phyloP scores from a whole-genome alignment of 2,329 filamentous ascomycete genomes.

The Aphanoascus verrucosus region DNA sequence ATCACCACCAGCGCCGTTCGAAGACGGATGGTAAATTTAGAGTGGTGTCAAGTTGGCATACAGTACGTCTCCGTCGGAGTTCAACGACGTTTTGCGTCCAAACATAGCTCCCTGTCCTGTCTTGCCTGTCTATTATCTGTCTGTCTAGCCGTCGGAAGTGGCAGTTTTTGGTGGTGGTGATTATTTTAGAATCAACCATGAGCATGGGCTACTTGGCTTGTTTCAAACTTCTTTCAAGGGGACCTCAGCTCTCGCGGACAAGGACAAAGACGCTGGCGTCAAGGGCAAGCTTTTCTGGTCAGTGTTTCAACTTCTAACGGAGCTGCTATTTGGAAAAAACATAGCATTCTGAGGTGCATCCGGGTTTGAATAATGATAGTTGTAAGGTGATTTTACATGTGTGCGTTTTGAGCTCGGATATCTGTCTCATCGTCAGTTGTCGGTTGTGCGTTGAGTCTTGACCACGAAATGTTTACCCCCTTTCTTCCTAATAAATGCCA shows the following conservation, averaged over 20 bases:
- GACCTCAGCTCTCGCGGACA: background rate
- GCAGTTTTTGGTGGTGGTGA: background rate
- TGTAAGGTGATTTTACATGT: background rate
- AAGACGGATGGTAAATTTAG: too few species aligned
- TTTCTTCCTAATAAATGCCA: background rate
- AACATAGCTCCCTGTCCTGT: too few species aligned
- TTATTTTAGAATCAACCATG: conserved; percentile 2
- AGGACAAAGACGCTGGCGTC: background rate
- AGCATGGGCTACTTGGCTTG: background rate
- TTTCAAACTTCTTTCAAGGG: conserved; percentile 4
- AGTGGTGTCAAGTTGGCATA: too few species aligned
- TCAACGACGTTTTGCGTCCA: too few species aligned
- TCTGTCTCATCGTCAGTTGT: too few species aligned
- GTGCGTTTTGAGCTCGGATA: background rate
- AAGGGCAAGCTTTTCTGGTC: conserved; percentile 1
- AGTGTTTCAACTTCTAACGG: conserved; percentile 4
- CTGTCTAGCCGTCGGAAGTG: too few species aligned
- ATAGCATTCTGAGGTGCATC: background rate
- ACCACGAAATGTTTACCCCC: background rate
- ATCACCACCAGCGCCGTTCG: too few species aligned
- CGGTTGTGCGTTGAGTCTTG: too few species aligned
- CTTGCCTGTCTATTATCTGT: too few species aligned
- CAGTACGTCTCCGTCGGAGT: too few species aligned
- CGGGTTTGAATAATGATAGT: background rate
- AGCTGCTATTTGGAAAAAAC: background rate